Evolutionary conservation across 2,329 filamentous ascomycete species (phyloP), one percentile per base, ranked within the genome.

Genomic region (Stemphylium lycopersici): DNA sequence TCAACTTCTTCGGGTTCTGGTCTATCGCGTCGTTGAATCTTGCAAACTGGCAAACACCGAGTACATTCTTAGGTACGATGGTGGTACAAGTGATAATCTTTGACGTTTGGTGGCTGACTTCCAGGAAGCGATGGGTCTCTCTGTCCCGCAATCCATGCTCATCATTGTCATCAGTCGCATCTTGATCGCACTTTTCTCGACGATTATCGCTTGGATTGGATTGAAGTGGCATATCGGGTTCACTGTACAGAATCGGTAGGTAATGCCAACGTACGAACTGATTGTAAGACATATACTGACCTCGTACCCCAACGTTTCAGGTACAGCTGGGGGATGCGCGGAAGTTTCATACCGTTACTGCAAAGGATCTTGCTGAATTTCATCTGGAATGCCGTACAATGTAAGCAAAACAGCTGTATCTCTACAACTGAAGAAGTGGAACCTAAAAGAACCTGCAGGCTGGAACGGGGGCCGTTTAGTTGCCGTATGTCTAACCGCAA

Each of bases 201-300:
- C 72, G 10, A 58, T 81, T 4, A 77, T 81, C 20, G 79, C 77
- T 7, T 81, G 79, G 78, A 77, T 76, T 18, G 80, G 80, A 11
- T 48, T 81, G 4, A 76, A 74, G 34, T 82, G 79, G 79, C 80
- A 83, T 59, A 78, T 83, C 51, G 80, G 80, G 13, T 73, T 81
- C 60, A 81, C 79, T 0, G 70, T 82, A 12, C 79, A 81, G 61
- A 81, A 80, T 57, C 73, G 81, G 5, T n/a, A n/a, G n/a, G n/a
- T n/a, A n/a, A n/a, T n/a, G n/a, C n/a, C n/a, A n/a, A n/a, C n/a
- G n/a, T n/a, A n/a, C n/a, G n/a, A n/a, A n/a, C n/a, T n/a, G n/a
- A n/a, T n/a, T n/a, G n/a, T n/a, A n/a, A n/a, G n/a, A n/a, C n/a
- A n/a, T n/a, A n/a, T n/a, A n/a, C n/a, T n/a, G n/a, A n/a, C n/a